phyloP scores from a whole-genome alignment of 768 basidiomycete genomes.

The Chlorophyllum brunneum region DNA sequence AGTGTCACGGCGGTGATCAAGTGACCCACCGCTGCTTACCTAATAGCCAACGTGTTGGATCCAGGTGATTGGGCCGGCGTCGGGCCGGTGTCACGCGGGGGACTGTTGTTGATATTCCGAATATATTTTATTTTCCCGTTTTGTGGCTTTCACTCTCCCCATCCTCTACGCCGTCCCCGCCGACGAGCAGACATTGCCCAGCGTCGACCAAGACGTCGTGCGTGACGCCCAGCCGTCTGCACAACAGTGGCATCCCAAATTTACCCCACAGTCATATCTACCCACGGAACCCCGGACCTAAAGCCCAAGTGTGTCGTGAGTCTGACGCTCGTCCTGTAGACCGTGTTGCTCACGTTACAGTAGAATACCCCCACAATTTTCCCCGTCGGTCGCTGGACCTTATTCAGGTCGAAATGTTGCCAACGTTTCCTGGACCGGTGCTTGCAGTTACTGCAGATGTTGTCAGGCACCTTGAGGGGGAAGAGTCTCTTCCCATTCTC shows the following conservation, averaged over 20 bases:
- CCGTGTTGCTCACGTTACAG: too few relatives aligned
- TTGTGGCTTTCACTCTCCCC: background rate
- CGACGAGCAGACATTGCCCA: constrained; percentile 1
- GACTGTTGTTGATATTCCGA: background rate
- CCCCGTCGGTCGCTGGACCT: too few relatives aligned
- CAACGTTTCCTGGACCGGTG: constrained; percentile 62
- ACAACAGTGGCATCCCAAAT: background rate
- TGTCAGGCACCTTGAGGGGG: constrained; percentile 63
- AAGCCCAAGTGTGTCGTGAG: background rate
- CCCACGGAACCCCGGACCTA: constrained; percentile 4
- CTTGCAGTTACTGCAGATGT: constrained; percentile 64
- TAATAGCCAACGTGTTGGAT: constrained; percentile 13
- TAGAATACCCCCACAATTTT: too few relatives aligned
- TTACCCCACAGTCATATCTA: background rate
- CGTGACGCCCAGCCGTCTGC: background rate
- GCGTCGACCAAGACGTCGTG: background rate
- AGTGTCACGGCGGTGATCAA: constrained; percentile 8
- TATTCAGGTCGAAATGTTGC: too few relatives aligned
- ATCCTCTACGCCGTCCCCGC: background rate
- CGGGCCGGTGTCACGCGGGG: constrained; percentile 14
- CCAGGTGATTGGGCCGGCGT: constrained; percentile 13
- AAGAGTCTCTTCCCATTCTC: constrained; percentile 60
- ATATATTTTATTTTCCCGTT: constrained; percentile 8
- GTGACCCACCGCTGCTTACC: constrained; percentile 3
- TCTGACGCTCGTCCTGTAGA: background rate